Evolutionary conservation across 352 stramenopile species (phyloP).

Genomic region (Pythium volutum): DNA sequence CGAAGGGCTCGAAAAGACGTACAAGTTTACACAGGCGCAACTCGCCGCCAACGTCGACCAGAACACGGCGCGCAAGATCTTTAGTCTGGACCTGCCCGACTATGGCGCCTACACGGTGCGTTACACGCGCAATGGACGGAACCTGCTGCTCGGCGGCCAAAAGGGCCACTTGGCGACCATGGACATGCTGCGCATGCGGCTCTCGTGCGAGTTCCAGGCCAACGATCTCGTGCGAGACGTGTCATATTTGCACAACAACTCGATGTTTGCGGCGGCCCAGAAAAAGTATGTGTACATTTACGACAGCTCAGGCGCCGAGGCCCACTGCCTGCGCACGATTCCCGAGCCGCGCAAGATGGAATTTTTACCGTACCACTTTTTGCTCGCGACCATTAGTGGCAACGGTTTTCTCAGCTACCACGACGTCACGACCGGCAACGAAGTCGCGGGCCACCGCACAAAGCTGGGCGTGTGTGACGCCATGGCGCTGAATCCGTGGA

Average conservation of each 20-base stretch:
- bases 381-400: slow-evolving; percentile 95
- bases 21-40: slow-evolving; percentile 94
- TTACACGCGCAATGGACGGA: slow-evolving; percentile 96
- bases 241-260: slow-evolving; percentile 97
- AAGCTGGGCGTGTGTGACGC: slow-evolving; percentile 90
- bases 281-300: slow-evolving; percentile 98
- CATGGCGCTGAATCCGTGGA: slow-evolving; percentile 96
- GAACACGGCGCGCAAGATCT: slow-evolving; percentile 95
- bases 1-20: slow-evolving; percentile 96
- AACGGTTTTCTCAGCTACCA: slow-evolving; percentile 93
- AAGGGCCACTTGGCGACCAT: slow-evolving; percentile 96
- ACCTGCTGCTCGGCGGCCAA: slow-evolving; percentile 91
- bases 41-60: slow-evolving; percentile 86
- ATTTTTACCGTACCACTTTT: slow-evolving; percentile 98
- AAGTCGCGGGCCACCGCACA: slow-evolving; percentile 91
- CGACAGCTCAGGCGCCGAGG: slow-evolving; percentile 95
- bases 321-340: slow-evolving; percentile 95
- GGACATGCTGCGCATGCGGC: slow-evolving; percentile 90
- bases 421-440: slow-evolving; percentile 94
- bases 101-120: slow-evolving; percentile 93
- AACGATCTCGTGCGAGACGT: slow-evolving; percentile 95
- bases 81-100: slow-evolving; percentile 91
- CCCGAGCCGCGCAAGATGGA: slow-evolving; percentile 91
- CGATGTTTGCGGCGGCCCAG: slow-evolving; percentile 95
- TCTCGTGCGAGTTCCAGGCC: slow-evolving; percentile 93